Evolutionary conservation across 2,329 filamentous ascomycete genomes (phyloP).

Genomic region (Monilinia fructicola): DNA sequence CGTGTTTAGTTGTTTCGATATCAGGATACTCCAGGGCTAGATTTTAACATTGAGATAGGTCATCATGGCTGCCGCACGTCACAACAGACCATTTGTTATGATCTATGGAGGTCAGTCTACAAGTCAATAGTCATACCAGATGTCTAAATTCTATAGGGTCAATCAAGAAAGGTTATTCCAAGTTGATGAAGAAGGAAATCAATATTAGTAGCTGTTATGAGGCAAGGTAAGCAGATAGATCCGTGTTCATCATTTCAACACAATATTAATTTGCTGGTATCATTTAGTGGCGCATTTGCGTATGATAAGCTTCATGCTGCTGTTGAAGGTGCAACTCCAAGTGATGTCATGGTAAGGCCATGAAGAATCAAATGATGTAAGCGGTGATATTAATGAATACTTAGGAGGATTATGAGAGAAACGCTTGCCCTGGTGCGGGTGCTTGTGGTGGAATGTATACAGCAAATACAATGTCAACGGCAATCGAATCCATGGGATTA

Average conservation of each 20-base stretch:
- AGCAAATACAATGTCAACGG: conserved; percentile 74
- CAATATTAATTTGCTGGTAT: not conserved
- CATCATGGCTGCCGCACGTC: conserved; percentile 84
- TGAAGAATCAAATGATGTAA: not conserved
- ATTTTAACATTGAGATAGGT: conserved; percentile 23
- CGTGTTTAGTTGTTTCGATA: not conserved
- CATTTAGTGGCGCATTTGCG: conserved; percentile 63
- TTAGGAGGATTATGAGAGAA: conserved; percentile 64
- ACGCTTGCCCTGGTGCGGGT: conserved; percentile 68
- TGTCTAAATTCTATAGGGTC: conserved; percentile 53
- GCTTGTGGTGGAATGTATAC: conserved; percentile 77
- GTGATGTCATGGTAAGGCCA: conserved; percentile 63
- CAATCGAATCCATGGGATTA: conserved; percentile 71
- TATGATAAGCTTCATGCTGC: conserved; percentile 76
- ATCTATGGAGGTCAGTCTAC: conserved; percentile 64
- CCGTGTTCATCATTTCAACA: not conserved
- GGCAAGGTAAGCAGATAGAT: conserved; percentile 11
- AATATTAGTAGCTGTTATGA: conserved; percentile 68
- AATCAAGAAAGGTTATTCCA: conserved; percentile 82
- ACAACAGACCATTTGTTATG: conserved; percentile 92
- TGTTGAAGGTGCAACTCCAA: conserved; percentile 60
- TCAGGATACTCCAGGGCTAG: too few relatives aligned
- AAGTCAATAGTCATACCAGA: too few relatives aligned
- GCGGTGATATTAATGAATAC: not conserved
- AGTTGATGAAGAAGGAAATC: conserved; percentile 72